Evolutionary conservation across 2,329 filamentous ascomycete species (phyloP), one percentile per base, ranked within the genome.

Genomic region (Calonectria fujianensis): DNA sequence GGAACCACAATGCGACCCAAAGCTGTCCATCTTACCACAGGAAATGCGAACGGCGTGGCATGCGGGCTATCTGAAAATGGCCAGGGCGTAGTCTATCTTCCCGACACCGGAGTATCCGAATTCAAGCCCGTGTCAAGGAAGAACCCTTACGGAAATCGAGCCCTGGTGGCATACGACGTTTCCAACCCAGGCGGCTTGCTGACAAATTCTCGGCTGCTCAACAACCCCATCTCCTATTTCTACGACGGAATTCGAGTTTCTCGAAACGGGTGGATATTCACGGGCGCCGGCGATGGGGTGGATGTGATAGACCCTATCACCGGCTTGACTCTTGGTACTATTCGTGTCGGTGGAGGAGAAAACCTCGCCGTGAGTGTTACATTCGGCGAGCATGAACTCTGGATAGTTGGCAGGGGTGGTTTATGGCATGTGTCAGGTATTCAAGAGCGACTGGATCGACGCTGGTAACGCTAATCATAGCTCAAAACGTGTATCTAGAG

Each of bases 171-270:
- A 1, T 67, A 67, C n/a, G 45, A 67, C 16, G 45, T 51, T 24
- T 52, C 64, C 48, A 35, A 29, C 14, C 41, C 24, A 37, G 64
- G 64, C 13, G 48, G 64, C 32, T n/a, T 67, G 31, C 11, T 67
- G 16, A 52, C 67, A 32, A 69, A 50, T 37, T 11, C 67, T 31
- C 41, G 37, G 4, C 18, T 69, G 20, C 37, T 50, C 20, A 69
- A 50, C 41, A 61, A 61, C 31, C 67, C 31, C 7, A 51, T 61
- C 14, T 69, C 54, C 4, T 69, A 61, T 45, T 59, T 69, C 31
- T 69, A 69, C 9, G 54, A 69, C 24, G 67, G 67, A 18, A 37
- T 69, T 29, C 54, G 67, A 20, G 67, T 61, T 14, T 69, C 67
- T 2, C 59, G 54, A 50, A 69, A 69, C 27, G 67, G 52, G 16